A percentile compares a stretch with the other conserved stretches of the same genome.
Evolutionary conservation across 1,284 basidiomycete species (phyloP).

Genomic region (Sanghuangporus baumii): DNA sequence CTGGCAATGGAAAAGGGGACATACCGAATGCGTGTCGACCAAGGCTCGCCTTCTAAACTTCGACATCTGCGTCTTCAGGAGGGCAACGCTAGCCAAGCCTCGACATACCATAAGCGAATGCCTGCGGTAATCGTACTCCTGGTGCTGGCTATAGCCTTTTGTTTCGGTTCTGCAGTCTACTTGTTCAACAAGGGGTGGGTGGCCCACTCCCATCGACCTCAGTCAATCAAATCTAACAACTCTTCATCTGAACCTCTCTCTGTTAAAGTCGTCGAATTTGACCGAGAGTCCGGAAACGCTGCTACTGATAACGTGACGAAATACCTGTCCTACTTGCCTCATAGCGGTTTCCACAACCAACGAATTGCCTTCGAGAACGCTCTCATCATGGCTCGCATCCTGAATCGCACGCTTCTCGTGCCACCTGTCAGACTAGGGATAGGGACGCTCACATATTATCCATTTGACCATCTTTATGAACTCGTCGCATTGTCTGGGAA

Average conservation of each 20-base stretch:
- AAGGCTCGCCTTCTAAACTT: conserved; percentile 18
- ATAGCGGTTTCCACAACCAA: conserved; percentile 80
- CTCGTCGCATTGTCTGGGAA: conserved; percentile 47
- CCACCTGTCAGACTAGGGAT: conserved; percentile 64
- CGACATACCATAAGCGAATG: conserved; percentile 24
- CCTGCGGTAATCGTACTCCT: conserved; percentile 41
- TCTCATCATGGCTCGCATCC: conserved; percentile 55
- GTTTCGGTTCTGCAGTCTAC: conserved; percentile 58
- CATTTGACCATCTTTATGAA: conserved; percentile 50
- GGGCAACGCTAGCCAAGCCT: conserved; percentile 11
- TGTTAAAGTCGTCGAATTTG: conserved; percentile 20
- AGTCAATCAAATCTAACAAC: conserved; percentile 2
- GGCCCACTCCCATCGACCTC: conserved; percentile 21
- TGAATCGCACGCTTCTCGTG: conserved; percentile 71
- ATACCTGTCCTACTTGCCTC: conserved; percentile 65
- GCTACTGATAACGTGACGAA: conserved; percentile 27
- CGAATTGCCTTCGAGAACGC: conserved; percentile 80
- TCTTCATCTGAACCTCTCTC: conserved; percentile 22
- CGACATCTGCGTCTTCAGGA: conserved; percentile 1
- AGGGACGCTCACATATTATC: conserved; percentile 56
- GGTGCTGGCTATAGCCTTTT: conserved; percentile 41
- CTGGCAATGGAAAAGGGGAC: conserved; percentile 56
- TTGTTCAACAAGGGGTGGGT: conserved; percentile 58
- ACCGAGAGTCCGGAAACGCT: conserved; percentile 2
- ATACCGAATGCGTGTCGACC: conserved; percentile 49